These are phyloP conservation scores for Fusarium coffeatum DNA, from an alignment of 2,329 filamentous ascomycete genomes.

Conservation along the genomic window DNA sequence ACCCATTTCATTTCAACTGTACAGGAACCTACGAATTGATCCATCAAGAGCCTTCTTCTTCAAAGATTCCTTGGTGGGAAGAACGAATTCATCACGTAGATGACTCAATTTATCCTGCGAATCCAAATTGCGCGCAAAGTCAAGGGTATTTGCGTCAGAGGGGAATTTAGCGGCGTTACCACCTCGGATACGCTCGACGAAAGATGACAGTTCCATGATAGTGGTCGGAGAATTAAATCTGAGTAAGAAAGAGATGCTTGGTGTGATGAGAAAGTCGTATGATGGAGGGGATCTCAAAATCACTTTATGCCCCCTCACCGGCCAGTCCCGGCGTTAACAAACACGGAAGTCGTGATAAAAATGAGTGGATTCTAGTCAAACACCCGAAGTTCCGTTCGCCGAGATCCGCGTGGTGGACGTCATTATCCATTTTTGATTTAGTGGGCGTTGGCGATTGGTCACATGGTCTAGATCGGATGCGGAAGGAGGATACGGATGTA, in stretches of 20 bases:
- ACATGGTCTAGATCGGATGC: conserved; percentile 21
- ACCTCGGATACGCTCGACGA: conserved; percentile 55
- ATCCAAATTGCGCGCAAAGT: conserved; percentile 67
- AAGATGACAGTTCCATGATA: conserved; percentile 56
- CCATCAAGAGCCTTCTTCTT: conserved; percentile 69
- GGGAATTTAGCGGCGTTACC: conserved; percentile 59
- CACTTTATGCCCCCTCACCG: conserved; percentile 44
- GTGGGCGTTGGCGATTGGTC: conserved; percentile 18
- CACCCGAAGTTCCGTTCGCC: conserved; percentile 50
- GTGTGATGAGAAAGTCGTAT: conserved; percentile 37
- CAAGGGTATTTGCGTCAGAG: conserved; percentile 58
- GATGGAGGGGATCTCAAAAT: conserved; percentile 43
- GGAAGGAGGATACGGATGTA: neutral
- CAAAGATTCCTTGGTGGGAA: conserved; percentile 79
- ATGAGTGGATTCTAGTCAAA: neutral
- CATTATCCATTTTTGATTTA: conserved; percentile 37
- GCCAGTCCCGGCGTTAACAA: neutral
- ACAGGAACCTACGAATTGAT: conserved; percentile 54
- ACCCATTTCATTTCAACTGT: too few relatives aligned
- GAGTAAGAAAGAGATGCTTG: neutral
- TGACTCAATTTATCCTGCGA: conserved; percentile 68
- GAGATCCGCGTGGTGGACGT: conserved; percentile 28
- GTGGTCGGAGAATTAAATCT: neutral
- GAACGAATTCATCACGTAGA: conserved; percentile 77
- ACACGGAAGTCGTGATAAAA: neutral